These are phyloP conservation scores for Scheffersomyces ergatensis DNA, from an alignment of 805 yeast species.

Conservation along the genomic window DNA sequence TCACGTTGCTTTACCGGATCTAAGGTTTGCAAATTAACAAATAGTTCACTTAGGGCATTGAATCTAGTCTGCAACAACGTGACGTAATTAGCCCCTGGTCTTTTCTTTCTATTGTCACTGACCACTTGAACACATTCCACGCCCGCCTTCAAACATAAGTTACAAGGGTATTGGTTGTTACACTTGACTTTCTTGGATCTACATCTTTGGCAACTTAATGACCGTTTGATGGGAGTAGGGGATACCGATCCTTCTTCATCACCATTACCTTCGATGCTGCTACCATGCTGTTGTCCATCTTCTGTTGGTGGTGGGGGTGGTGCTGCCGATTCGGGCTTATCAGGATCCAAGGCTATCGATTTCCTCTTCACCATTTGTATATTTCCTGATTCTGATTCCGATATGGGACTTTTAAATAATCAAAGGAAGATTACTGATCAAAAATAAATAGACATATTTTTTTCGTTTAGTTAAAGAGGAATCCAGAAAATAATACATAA, in stretches of 20 bases:
- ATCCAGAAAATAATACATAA: too few species aligned
- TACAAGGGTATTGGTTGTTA: slow-evolving; percentile 48
- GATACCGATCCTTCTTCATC: not conserved
- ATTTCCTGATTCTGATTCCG: too few species aligned
- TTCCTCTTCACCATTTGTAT: too few species aligned
- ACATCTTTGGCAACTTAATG: slow-evolving; percentile 39
- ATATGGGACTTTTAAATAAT: too few species aligned
- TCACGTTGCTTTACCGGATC: slow-evolving; percentile 16
- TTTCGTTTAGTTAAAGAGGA: too few species aligned
- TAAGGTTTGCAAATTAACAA: slow-evolving; percentile 21
- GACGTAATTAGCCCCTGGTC: slow-evolving; percentile 52
- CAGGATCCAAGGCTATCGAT: too few species aligned
- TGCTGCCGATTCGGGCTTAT: too few species aligned
- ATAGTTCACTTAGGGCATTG: slow-evolving; percentile 18
- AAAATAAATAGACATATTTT: too few species aligned
- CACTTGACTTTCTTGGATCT: slow-evolving; percentile 47
- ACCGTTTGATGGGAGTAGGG: slow-evolving; percentile 3
- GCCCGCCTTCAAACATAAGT: slow-evolving; percentile 41
- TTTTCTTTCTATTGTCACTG: slow-evolving; percentile 49
- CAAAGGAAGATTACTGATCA: too few species aligned
- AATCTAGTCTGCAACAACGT: slow-evolving; percentile 37
- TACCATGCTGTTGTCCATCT: not conserved
- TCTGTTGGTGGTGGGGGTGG: too few species aligned
- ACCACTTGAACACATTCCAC: slow-evolving; percentile 46
- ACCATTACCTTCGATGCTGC: not conserved